Conservation (phyloP, 495 filamentous ascomycete species). For the Diplogelasinospora grovesii region DNA sequence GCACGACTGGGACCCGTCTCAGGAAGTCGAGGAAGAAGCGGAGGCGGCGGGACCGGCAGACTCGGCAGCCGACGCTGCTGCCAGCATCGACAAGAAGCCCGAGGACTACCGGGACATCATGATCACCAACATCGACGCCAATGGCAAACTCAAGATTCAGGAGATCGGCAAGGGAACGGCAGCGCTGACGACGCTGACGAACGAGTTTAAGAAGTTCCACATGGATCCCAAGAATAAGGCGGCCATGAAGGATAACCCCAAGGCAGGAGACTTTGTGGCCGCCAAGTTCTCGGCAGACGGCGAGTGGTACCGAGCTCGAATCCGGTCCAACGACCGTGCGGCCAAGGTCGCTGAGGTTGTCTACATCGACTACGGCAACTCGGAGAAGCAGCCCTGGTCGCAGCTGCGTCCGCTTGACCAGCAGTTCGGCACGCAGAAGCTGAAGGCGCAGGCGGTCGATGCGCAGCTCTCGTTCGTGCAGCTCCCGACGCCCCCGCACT, state of each 20-base stretch:
- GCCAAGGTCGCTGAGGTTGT: slow-evolving; percentile 81
- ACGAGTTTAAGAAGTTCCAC: slow-evolving; percentile 81
- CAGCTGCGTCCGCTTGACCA: slow-evolving; percentile 70
- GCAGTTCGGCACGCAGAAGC: slow-evolving; percentile 71
- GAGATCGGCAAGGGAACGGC: slow-evolving; percentile 75
- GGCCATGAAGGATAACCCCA: slow-evolving; percentile 67
- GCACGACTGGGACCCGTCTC: slow-evolving; percentile 86
- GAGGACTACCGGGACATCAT: slow-evolving; percentile 90
- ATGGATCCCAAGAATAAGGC: slow-evolving; percentile 64
- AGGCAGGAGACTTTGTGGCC: slow-evolving; percentile 83
- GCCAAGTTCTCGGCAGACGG: slow-evolving; percentile 82
- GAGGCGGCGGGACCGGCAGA: slow-evolving; percentile 45
- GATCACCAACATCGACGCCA: slow-evolving; percentile 78
- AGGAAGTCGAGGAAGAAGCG: slow-evolving; percentile 56
- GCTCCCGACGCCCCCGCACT: slow-evolving; percentile 70
- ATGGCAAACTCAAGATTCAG: slow-evolving; percentile 77
- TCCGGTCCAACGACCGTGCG: slow-evolving; percentile 87
- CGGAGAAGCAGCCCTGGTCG: slow-evolving; percentile 77
- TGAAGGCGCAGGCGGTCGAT: slow-evolving; percentile 81
- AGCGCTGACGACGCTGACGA: slow-evolving; percentile 79
- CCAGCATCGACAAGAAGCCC: slow-evolving; percentile 48
- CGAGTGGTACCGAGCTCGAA: slow-evolving; percentile 88
- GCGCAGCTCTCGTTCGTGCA: slow-evolving; percentile 84
- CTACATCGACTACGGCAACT: slow-evolving; percentile 96
- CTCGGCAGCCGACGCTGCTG: slow-evolving; percentile 38